Conservation (phyloP, 164 flowering plant species). For the Annona cherimola region DNA sequence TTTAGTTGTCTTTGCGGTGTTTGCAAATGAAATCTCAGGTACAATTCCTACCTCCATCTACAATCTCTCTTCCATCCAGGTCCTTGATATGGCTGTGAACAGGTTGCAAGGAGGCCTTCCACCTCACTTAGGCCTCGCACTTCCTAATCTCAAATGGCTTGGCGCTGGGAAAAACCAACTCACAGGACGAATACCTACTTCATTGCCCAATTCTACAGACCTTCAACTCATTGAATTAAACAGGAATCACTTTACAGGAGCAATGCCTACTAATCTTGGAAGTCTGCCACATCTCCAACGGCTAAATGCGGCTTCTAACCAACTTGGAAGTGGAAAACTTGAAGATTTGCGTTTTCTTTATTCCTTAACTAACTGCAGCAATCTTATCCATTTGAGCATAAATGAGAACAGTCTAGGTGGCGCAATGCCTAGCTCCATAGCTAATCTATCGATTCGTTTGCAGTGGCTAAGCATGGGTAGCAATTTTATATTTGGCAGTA, state of each 20-base stretch:
- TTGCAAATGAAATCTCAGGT: not conserved
- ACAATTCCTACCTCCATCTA: slow-evolving; percentile 2
- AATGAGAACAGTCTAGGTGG: too few species aligned
- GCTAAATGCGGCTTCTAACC: not conserved
- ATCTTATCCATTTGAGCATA: too few species aligned
- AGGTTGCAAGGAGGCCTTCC: not conserved
- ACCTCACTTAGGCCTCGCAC: not conserved
- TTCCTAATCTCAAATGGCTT: not conserved
- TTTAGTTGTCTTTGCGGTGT: not conserved
- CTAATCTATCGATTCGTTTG: slow-evolving; percentile 36
- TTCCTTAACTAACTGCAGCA: slow-evolving; percentile 29
- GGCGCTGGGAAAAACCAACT: not conserved
- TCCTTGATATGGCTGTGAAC: not conserved
- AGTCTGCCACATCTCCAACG: not conserved
- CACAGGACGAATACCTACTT: not conserved
- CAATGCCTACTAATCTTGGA: not conserved
- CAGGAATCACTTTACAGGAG: slow-evolving; percentile 18
- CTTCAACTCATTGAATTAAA: not conserved
- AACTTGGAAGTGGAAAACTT: not conserved
- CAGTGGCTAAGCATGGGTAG: not conserved
- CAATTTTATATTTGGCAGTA: slow-evolving; percentile 2
- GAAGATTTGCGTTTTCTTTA: slow-evolving; percentile 26
- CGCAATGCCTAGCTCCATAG: slow-evolving; percentile 35
- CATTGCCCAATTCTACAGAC: not conserved
- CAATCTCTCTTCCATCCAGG: slow-evolving; percentile 3